A percentile compares a stretch with the other conserved stretches of the same genome.
phyloP scores from a whole-genome alignment of 495 filamentous ascomycete genomes.

The Trypethelium eluteriae region DNA sequence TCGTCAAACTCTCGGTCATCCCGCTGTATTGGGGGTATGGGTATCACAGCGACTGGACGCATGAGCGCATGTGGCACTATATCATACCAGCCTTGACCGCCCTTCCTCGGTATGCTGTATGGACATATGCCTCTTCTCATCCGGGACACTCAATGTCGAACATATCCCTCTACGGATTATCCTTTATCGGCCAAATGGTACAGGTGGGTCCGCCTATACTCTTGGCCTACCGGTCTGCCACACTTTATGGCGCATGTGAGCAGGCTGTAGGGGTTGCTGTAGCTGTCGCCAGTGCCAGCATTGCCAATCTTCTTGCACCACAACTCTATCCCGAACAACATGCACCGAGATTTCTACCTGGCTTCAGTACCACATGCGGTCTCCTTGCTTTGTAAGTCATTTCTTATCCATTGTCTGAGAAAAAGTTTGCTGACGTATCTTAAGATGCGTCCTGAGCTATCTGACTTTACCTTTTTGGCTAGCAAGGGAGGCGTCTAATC shows the following conservation, averaged over 20 bases:
- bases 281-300: constrained; percentile 14
- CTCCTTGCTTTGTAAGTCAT: constrained; percentile 12
- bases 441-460: constrained; percentile 14
- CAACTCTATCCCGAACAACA: constrained; percentile 12
- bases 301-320: constrained; percentile 15
- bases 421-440: background rate
- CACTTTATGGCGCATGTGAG: constrained; percentile 18
- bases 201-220: constrained; percentile 17
- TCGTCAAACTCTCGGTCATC: constrained; percentile 6
- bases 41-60: constrained; percentile 15
- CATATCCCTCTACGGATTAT: constrained; percentile 16
- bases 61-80: constrained; percentile 17
- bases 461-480: constrained; percentile 5
- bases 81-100: constrained; percentile 11
- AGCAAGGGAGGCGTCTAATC: constrained; percentile 1
- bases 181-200: constrained; percentile 16
- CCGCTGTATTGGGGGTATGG: constrained; percentile 3
- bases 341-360: constrained; percentile 13
- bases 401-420: background rate
- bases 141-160: constrained; percentile 13
- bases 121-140: constrained; percentile 19
- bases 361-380: constrained; percentile 14
- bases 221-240: constrained; percentile 11
- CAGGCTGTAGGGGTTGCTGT: constrained; percentile 19
- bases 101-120: constrained; percentile 16